Evolutionary conservation across 2,329 filamentous ascomycete genomes (phyloP).

Genomic region (Leptographium radiaticola): DNA sequence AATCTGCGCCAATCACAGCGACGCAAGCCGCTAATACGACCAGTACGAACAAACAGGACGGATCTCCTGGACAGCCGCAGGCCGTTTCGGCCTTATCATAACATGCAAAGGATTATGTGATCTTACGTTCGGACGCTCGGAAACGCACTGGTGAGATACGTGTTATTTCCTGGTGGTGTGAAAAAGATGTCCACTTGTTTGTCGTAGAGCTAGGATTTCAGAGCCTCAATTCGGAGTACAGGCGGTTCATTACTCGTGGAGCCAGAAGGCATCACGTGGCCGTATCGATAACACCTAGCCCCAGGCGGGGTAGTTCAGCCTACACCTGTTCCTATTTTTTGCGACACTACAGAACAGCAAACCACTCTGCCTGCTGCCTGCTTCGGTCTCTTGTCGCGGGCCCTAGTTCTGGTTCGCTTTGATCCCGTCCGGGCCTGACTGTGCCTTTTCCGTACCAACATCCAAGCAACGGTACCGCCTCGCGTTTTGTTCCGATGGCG

Average conservation of each 20-base stretch:
- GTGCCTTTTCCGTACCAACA: not conserved
- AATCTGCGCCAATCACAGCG: not conserved
- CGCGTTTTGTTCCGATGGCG: not conserved
- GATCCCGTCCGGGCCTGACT: not conserved
- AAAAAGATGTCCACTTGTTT: too few relatives aligned
- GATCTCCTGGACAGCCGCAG: not conserved
- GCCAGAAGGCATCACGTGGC: not conserved
- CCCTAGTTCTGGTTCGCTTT: not conserved
- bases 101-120: too few relatives aligned
- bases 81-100: not conserved
- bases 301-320: not conserved
- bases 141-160: too few relatives aligned
- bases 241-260: too few relatives aligned
- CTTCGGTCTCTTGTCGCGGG: not conserved
- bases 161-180: too few relatives aligned
- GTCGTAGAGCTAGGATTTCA: too few relatives aligned
- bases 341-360: not conserved
- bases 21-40: not conserved
- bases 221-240: too few relatives aligned
- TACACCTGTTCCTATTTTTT: not conserved
- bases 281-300: not conserved
- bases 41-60: not conserved
- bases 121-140: too few relatives aligned
- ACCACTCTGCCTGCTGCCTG: not conserved
- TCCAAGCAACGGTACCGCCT: not conserved